Conservation (phyloP, 495 filamentous ascomycete species). For the Annulohypoxylon stygium region DNA sequence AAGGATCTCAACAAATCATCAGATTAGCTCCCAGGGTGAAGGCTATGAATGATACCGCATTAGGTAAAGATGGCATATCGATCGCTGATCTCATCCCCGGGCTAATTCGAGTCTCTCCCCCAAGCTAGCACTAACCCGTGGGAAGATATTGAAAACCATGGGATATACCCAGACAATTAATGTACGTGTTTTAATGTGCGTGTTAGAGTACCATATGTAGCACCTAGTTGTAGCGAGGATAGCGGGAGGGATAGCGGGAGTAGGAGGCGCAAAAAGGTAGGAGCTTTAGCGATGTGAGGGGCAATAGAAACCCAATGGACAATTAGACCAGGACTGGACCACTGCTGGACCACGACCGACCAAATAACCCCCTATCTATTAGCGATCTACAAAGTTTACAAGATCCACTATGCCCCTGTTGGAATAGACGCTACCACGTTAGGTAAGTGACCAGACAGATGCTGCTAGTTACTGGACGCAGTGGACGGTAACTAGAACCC, state of each 20-base stretch:
- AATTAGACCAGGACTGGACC: not conserved
- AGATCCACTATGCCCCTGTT: slow-evolving; percentile 34
- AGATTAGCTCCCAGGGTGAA: slow-evolving; percentile 3
- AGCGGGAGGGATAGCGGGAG: not conserved
- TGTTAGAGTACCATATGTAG: not conserved
- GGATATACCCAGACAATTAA: not conserved
- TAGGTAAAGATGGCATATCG: slow-evolving; percentile 27
- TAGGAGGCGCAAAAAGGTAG: not conserved
- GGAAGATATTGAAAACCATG: not conserved
- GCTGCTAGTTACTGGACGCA: not conserved
- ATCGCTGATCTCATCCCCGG: slow-evolving; percentile 33
- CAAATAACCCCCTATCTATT: slow-evolving; percentile 12
- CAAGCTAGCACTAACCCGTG: not conserved
- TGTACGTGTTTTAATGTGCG: slow-evolving; percentile 2
- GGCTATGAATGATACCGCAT: slow-evolving; percentile 23
- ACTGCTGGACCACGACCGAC: not conserved
- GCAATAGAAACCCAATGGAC: not conserved
- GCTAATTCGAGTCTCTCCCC: not conserved
- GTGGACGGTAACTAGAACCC: slow-evolving; percentile 22
- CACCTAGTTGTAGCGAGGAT: not conserved
- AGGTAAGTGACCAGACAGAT: slow-evolving; percentile 31
- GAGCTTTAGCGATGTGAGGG: slow-evolving; percentile 6
- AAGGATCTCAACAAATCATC: slow-evolving; percentile 38
- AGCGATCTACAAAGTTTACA: slow-evolving; percentile 14
- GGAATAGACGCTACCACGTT: slow-evolving; percentile 20